Percentiles rank a stretch among this genome's conserved stretches.
These are phyloP conservation scores for Diutina rugosa DNA, from an alignment of 1,139 yeast species.

Conservation along the genomic window DNA sequence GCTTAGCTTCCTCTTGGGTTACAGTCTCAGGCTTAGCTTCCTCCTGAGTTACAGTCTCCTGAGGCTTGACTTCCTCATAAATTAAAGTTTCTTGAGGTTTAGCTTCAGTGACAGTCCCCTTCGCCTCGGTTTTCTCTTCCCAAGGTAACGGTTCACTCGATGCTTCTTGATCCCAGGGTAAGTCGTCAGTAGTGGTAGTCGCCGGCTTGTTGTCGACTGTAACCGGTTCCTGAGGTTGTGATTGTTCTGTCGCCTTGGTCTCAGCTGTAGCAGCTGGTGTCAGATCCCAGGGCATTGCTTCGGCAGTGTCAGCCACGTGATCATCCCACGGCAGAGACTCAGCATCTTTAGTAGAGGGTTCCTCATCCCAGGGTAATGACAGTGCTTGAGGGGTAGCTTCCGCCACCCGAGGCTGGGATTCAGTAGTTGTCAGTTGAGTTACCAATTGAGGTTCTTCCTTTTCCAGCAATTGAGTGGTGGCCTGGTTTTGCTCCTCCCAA, in stretches of 20 bases:
- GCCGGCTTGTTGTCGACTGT: background rate
- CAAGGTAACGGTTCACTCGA: conserved; percentile 4
- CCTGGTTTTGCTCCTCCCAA: too few species aligned
- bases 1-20: background rate
- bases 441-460: too few species aligned
- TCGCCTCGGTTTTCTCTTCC: conserved; percentile 1
- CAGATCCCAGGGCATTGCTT: background rate
- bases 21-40: conserved; percentile 1
- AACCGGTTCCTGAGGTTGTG: background rate
- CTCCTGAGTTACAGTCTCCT: conserved; percentile 5
- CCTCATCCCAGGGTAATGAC: background rate
- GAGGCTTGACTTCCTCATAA: too few species aligned
- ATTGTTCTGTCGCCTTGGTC: background rate
- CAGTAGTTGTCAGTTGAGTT: too few species aligned
- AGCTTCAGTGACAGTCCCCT: conserved; percentile 2
- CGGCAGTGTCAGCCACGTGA: background rate
- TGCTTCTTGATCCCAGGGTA: conserved; percentile 3
- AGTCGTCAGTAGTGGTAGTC: background rate
- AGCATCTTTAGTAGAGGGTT: background rate
- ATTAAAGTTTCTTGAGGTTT: too few species aligned
- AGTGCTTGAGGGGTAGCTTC: background rate
- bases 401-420: background rate
- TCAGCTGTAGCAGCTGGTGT: background rate
- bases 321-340: background rate
- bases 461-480: too few species aligned